Conservation (phyloP, 148 eudicot genomes). For the Camellia lanceoleosa region DNA sequence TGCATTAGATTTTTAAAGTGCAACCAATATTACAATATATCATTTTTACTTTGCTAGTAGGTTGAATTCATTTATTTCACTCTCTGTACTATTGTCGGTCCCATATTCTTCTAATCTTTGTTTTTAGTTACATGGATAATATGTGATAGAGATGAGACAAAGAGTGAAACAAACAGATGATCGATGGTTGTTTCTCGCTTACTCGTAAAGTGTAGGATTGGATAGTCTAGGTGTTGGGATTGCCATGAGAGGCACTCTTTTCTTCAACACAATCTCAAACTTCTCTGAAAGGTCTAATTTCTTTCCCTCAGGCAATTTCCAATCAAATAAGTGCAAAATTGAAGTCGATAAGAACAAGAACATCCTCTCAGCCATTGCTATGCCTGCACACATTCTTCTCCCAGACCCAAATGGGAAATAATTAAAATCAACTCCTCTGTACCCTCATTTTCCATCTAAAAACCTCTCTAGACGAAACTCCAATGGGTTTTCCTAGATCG, state of each 20-base stretch:
- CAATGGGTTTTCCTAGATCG: conserved; percentile 42
- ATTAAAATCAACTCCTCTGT: conserved; percentile 31
- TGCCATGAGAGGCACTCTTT: conserved; percentile 31
- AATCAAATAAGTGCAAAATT: conserved; percentile 46
- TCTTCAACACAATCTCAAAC: conserved; percentile 50
- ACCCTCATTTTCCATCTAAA: conserved; percentile 36
- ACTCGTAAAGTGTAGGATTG: no score
- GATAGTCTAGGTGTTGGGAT: conserved; percentile 17
- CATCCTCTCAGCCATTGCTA: conserved; percentile 43
- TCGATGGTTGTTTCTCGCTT: no score
- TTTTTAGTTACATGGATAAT: no score
- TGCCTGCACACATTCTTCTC: conserved; percentile 53
- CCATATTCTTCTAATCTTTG: no score
- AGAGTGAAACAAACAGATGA: no score
- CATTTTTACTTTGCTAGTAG: no score
- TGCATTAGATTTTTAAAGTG: no score
- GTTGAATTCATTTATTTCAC: no score
- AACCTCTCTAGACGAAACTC: conserved; percentile 60
- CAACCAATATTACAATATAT: no score
- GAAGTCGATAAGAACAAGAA: conserved; percentile 41
- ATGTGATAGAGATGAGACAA: no score
- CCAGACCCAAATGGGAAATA: conserved; percentile 56
- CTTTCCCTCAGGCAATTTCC: conserved; percentile 49
- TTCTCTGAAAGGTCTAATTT: conserved; percentile 35
- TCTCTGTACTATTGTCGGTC: no score